phyloP scores from a whole-genome alignment of 2,329 filamentous ascomycete species.

The Neoarthrinium moseri region DNA sequence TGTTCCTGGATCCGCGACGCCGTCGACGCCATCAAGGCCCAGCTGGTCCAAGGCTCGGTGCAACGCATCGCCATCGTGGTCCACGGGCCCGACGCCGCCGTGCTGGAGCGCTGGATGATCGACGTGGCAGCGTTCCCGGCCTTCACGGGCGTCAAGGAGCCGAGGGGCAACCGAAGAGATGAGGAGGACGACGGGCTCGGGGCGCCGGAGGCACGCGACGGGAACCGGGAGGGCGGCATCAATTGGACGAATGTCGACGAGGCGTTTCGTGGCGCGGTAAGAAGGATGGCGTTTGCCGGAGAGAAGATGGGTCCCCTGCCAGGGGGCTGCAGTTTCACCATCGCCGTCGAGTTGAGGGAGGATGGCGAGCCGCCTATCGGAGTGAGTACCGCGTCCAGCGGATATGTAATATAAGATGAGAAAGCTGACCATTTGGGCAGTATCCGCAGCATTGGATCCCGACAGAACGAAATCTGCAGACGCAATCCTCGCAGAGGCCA shows the following conservation, averaged over 20 bases:
- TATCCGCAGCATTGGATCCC: constrained; percentile 63
- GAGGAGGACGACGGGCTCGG: constrained; percentile 21
- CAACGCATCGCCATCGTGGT: constrained; percentile 48
- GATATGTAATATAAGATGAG: too few relatives aligned
- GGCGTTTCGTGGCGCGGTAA: constrained; percentile 67
- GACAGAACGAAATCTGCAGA: constrained; percentile 46
- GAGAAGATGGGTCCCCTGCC: constrained; percentile 59
- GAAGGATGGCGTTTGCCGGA: constrained; percentile 59
- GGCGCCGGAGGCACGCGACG: neutral
- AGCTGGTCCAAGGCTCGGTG: constrained; percentile 60
- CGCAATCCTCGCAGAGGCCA: constrained; percentile 29
- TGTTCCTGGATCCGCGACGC: constrained; percentile 85
- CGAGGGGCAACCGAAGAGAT: constrained; percentile 18
- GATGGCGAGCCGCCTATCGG: constrained; percentile 57
- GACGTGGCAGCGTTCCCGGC: constrained; percentile 53
- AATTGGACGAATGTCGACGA: constrained; percentile 66
- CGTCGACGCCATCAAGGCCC: constrained; percentile 66
- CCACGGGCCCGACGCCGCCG: constrained; percentile 33
- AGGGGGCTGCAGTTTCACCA: constrained; percentile 67
- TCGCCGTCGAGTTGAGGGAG: constrained; percentile 72
- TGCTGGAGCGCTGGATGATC: constrained; percentile 63
- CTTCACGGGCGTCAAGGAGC: constrained; percentile 34
- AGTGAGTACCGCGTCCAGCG: constrained; percentile 37
- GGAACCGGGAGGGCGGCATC: constrained; percentile 20
- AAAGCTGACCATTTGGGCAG: constrained; percentile 25